Conservation (phyloP, 2,329 filamentous ascomycete genomes). For the Didymella segeticola region DNA sequence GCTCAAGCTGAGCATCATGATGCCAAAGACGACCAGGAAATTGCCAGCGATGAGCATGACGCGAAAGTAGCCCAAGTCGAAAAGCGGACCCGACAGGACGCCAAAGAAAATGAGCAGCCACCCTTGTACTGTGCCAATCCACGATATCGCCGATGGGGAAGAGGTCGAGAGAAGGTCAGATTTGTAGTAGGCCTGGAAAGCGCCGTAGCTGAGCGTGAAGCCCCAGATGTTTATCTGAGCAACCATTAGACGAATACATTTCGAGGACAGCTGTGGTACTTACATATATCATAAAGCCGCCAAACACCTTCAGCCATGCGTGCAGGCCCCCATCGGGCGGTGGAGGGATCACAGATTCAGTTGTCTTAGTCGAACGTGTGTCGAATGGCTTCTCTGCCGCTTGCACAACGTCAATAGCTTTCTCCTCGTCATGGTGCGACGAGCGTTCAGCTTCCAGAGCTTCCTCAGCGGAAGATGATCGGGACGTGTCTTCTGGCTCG, state of each 20-base stretch:
- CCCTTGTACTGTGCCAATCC: conserved; percentile 55
- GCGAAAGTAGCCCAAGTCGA: conserved; percentile 57
- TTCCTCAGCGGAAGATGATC: conserved; percentile 19
- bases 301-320: conserved; percentile 49
- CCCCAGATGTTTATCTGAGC: conserved; percentile 40
- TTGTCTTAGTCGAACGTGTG: conserved; percentile 27
- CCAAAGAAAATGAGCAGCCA: conserved; percentile 62
- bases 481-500: conserved; percentile 26
- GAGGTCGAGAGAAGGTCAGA: conserved; percentile 46
- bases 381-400: conserved; percentile 29
- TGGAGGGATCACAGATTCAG: conserved; percentile 37
- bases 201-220: conserved; percentile 51
- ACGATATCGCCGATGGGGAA: conserved; percentile 50
- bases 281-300: conserved; percentile 47
- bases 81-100: conserved; percentile 53
- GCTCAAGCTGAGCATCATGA: conserved; percentile 68
- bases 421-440: not conserved
- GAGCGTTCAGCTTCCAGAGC: not conserved
- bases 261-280: not conserved
- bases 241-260: not conserved
- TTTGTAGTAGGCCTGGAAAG: conserved; percentile 56
- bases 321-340: conserved; percentile 48
- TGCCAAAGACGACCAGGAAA: conserved; percentile 62
- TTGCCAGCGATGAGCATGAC: conserved; percentile 57
- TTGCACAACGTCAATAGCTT: conserved; percentile 3